Conservation (phyloP, 2,329 filamentous ascomycete genomes). For the Neofusicoccum kwambonambiense region DNA sequence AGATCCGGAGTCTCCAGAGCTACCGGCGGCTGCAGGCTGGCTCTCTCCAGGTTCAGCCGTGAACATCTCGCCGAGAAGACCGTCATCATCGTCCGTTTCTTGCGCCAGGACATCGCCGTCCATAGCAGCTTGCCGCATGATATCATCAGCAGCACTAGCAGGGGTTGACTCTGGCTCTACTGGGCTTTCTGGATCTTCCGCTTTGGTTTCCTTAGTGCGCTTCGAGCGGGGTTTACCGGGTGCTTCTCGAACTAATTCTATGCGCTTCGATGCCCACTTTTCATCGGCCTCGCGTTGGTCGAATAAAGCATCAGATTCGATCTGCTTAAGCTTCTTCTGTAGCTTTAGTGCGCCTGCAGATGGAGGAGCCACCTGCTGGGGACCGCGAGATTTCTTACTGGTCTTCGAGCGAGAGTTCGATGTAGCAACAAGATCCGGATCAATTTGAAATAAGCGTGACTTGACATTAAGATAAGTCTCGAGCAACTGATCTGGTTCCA, state of each 20-base stretch:
- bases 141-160: constrained; percentile 41
- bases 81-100: constrained; percentile 57
- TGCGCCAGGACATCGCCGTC: constrained; percentile 10
- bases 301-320: constrained; percentile 64
- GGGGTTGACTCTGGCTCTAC: not conserved
- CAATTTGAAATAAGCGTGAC: constrained; percentile 48
- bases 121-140: constrained; percentile 53
- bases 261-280: constrained; percentile 46
- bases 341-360: constrained; percentile 61
- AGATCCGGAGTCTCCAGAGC: constrained; percentile 44
- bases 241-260: constrained; percentile 41
- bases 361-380: constrained; percentile 16
- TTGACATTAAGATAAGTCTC: constrained; percentile 77
- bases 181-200: constrained; percentile 4
- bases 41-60: constrained; percentile 42
- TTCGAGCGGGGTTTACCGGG: constrained; percentile 24
- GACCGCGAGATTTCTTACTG: constrained; percentile 32
- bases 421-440: constrained; percentile 60
- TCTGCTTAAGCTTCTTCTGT: constrained; percentile 69
- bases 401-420: constrained; percentile 18
- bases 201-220: not conserved
- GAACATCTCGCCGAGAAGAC: constrained; percentile 59
- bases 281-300: constrained; percentile 48
- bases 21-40: constrained; percentile 37
- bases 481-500: constrained; percentile 54